phyloP scores from a whole-genome alignment of 805 yeast genomes.

The Candida rishiriensis region DNA sequence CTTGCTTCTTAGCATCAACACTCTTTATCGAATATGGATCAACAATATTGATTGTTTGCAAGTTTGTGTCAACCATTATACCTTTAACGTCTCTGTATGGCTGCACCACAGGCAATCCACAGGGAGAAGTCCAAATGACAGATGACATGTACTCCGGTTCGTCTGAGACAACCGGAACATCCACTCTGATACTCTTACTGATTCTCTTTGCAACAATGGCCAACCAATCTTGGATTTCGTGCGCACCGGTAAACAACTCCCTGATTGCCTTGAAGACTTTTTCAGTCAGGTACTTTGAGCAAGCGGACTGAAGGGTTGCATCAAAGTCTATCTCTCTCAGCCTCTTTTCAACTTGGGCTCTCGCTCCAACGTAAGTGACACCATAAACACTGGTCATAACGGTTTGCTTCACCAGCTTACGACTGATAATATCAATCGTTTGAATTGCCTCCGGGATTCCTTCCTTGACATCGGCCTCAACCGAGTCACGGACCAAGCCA shows the following conservation, averaged over 20 bases:
- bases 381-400: slow-evolving; percentile 99
- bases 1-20: slow-evolving; percentile 86
- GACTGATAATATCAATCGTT: slow-evolving; percentile 58
- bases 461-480: slow-evolving; percentile 47
- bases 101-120: slow-evolving; percentile 94
- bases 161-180: slow-evolving; percentile 47
- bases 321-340: slow-evolving; percentile 52
- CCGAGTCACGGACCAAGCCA: slow-evolving; percentile 49
- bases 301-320: slow-evolving; percentile 30
- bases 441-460: slow-evolving; percentile 53
- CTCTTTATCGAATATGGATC: slow-evolving; percentile 85
- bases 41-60: slow-evolving; percentile 80
- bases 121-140: slow-evolving; percentile 96
- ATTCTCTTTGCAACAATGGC: slow-evolving; percentile 81
- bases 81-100: slow-evolving; percentile 77
- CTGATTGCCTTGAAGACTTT: slow-evolving; percentile 82
- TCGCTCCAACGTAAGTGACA: slow-evolving; percentile 91
- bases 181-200: slow-evolving; percentile 70
- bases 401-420: slow-evolving; percentile 93
- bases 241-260: slow-evolving; percentile 87
- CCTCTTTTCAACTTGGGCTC: slow-evolving; percentile 80
- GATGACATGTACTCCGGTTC: slow-evolving; percentile 67
- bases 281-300: slow-evolving; percentile 62
- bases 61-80: slow-evolving; percentile 68
- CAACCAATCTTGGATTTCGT: slow-evolving; percentile 93